Percentiles rank a stretch among this genome's conserved stretches.
phyloP scores from a whole-genome alignment of 1,284 basidiomycete species.

The Leccinum pachyderme region DNA sequence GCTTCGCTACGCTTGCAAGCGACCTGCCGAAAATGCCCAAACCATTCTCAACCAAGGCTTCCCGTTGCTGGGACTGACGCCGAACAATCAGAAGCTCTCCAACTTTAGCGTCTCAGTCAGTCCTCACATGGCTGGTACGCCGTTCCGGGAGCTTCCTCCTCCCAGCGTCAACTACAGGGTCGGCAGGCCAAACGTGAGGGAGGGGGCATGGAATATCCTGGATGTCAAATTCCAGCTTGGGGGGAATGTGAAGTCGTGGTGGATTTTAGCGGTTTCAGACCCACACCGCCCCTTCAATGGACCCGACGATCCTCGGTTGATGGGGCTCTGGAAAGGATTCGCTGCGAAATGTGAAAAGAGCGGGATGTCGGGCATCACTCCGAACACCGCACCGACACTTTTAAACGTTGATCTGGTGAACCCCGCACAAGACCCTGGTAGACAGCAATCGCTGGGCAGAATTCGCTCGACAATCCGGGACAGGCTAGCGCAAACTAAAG shows the following conservation, averaged over 20 bases:
- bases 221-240: constrained; percentile 61
- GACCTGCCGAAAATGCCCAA: constrained; percentile 55
- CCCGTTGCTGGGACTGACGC: constrained; percentile 48
- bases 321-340: constrained; percentile 48
- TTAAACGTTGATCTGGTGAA: constrained; percentile 34
- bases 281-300: constrained; percentile 38
- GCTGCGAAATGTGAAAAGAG: constrained; percentile 48
- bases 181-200: constrained; percentile 43
- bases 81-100: constrained; percentile 33
- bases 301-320: constrained; percentile 41
- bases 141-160: constrained; percentile 57
- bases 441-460: constrained; percentile 39
- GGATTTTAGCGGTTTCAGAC: constrained; percentile 58
- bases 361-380: constrained; percentile 43
- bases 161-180: constrained; percentile 54
- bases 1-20: constrained; percentile 62
- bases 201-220: constrained; percentile 73
- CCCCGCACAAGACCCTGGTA: constrained; percentile 39
- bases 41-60: constrained; percentile 59
- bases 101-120: constrained; percentile 59
- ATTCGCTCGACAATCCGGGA: constrained; percentile 42
- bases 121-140: constrained; percentile 56
- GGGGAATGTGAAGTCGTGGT: constrained; percentile 51
- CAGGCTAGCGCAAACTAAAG: constrained; percentile 28
- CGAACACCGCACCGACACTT: constrained; percentile 35